These are phyloP conservation scores for Dipodascus albidus DNA, from an alignment of 805 yeast species.

Conservation along the genomic window DNA sequence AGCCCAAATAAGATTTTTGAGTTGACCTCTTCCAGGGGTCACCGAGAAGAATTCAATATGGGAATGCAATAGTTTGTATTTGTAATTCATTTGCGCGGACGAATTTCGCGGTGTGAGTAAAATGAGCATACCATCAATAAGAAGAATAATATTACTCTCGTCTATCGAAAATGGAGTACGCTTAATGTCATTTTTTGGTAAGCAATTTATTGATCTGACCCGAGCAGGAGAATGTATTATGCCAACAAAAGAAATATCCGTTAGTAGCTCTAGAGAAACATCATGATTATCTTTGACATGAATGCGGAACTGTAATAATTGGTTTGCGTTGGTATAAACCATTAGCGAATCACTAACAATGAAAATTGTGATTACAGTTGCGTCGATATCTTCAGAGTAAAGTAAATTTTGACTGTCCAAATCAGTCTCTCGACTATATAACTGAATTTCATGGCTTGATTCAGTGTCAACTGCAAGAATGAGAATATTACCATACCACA, in stretches of 20 bases:
- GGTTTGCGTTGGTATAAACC: slow-evolving; percentile 26
- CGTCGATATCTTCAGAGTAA: slow-evolving; percentile 19
- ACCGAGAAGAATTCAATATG: slow-evolving; percentile 28
- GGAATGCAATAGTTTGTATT: slow-evolving; percentile 22
- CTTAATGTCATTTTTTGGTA: slow-evolving; percentile 4
- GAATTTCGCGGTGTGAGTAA: slow-evolving; percentile 15
- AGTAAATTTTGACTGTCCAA: slow-evolving; percentile 24
- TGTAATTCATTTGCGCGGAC: slow-evolving; percentile 1
- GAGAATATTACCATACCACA: slow-evolving; percentile 28
- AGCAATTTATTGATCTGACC: slow-evolving; percentile 25
- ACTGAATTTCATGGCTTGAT: slow-evolving; percentile 20
- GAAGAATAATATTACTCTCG: slow-evolving; percentile 17
- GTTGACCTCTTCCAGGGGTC: slow-evolving; percentile 12
- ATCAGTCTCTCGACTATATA: slow-evolving; percentile 28
- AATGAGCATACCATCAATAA: slow-evolving; percentile 29
- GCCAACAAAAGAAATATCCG: slow-evolving; percentile 25
- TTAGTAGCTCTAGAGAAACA: slow-evolving; percentile 20
- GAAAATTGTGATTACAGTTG: slow-evolving; percentile 22
- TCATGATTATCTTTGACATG: slow-evolving; percentile 4
- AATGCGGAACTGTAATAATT: slow-evolving; percentile 20
- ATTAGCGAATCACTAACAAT: slow-evolving; percentile 22
- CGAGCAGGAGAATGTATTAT: slow-evolving; percentile 29
- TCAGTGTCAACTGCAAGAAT: slow-evolving; percentile 25
- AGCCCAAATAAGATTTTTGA: slow-evolving; percentile 27
- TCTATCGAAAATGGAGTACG: slow-evolving; percentile 1